A percentile compares a stretch with the other conserved stretches of the same genome.
These are phyloP conservation scores for Colletotrichum sp. DNA, from an alignment of 2,329 filamentous ascomycete species.

Conservation along the genomic window DNA sequence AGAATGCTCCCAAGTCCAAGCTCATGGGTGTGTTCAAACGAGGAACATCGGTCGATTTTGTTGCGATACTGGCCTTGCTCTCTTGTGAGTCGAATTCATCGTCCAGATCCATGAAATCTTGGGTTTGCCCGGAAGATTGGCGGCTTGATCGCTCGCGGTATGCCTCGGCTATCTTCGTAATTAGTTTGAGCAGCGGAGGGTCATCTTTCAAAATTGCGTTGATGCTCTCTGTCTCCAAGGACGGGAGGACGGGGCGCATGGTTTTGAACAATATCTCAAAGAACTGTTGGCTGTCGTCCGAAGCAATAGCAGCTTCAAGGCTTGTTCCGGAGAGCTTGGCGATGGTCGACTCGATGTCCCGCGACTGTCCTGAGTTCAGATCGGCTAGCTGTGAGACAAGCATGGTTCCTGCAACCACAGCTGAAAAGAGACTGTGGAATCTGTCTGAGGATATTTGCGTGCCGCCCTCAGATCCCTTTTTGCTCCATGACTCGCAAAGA, in stretches of 20 bases:
- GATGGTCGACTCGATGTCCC: slow-evolving; percentile 50
- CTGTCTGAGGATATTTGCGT: slow-evolving; percentile 55
- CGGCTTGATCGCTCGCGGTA: slow-evolving; percentile 34
- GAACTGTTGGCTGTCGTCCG: slow-evolving; percentile 50
- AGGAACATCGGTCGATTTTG: slow-evolving; percentile 45
- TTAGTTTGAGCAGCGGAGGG: slow-evolving; percentile 45
- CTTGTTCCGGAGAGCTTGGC: slow-evolving; percentile 44
- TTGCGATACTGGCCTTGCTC: slow-evolving; percentile 46
- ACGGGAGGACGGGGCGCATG: slow-evolving; percentile 51
- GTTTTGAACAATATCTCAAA: slow-evolving; percentile 50
- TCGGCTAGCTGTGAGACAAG: slow-evolving; percentile 52
- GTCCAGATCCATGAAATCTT: slow-evolving; percentile 71
- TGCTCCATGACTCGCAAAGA: slow-evolving; percentile 52
- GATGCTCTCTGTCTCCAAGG: slow-evolving; percentile 41
- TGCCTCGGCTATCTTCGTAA: slow-evolving; percentile 41
- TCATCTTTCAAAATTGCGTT: slow-evolving; percentile 40
- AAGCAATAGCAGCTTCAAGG: slow-evolving; percentile 42
- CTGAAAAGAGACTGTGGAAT: slow-evolving; percentile 56
- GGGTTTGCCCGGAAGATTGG: slow-evolving; percentile 37
- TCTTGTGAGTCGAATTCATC: slow-evolving; percentile 66
- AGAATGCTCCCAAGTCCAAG: slow-evolving; percentile 50
- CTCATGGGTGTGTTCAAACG: slow-evolving; percentile 47
- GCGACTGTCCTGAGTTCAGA: slow-evolving; percentile 51
- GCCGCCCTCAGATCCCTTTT: slow-evolving; percentile 47
- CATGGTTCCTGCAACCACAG: slow-evolving; percentile 48